Base-by-base conservation (phyloP, 768 basidiomycete genomes). In the Phanerochaete carnosa region DNA sequence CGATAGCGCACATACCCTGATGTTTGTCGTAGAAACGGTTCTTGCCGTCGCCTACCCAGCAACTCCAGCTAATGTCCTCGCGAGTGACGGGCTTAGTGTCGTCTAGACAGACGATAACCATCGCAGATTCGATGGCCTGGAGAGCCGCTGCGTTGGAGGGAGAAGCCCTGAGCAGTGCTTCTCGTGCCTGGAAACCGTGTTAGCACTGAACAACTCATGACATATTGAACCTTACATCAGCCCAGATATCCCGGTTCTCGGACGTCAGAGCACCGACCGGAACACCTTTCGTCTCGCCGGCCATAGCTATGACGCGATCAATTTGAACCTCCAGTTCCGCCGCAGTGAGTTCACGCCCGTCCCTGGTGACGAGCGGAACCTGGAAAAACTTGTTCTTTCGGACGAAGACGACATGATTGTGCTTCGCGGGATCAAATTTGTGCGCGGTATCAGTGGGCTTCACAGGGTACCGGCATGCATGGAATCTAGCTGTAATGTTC, bases 1-100 rank as follows among this genome's bases (percentile, higher is more conserved):
- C 45, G 25, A 49, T 26, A n/a, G 45, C n/a, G n/a, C 4, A 79
- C 89, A 33, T 71, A 94, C 93, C 68, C 70, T 98, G 92, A 70
- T 98, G 96, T 75, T 99, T 99, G 79, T 98, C 97, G 70, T 88
- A 98, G 80, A 90, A 99, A 61, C 96, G 79, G 72, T 96, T 97
- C 53, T 86, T 79, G 25, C 94, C 95, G 65, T 96, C 84, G 32
- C 95, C 96, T 25, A 88, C 87, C 95, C 96, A 98, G 52, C 86
- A 84, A 22, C 75, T 79, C 87, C 90, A 90, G 58, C 90, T 90
- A 13, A 90, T 79, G 29, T 92, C 86, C 64, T 96, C 91, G 43
- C 93, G 81, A 5, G 90, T 90, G 32, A 91, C 76, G 0, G 96
- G 96, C 39, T 80, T 80, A 12, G 82, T 82, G 71, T 94, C 92